Evolutionary conservation across 2,329 filamentous ascomycete species (phyloP).

Genomic region (Tolypocladium guangdongense): DNA sequence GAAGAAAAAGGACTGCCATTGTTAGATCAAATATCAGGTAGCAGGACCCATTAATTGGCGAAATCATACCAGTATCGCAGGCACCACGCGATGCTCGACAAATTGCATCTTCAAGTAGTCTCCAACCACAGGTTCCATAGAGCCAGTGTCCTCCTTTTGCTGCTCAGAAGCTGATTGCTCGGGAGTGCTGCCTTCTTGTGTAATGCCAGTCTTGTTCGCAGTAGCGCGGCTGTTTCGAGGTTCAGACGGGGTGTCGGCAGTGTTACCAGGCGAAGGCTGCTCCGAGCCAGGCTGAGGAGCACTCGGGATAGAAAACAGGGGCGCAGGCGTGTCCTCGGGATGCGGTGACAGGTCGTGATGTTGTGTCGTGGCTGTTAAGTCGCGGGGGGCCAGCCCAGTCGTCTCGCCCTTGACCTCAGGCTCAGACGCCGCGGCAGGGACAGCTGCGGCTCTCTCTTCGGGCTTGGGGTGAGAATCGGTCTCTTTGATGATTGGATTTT

Average conservation of each 20-base stretch:
- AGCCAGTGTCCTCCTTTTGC: conserved; percentile 3
- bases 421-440: background rate
- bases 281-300: background rate
- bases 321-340: conserved; percentile 57
- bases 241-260: conserved; percentile 2
- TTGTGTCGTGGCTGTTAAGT: conserved; percentile 6
- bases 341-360: conserved; percentile 35
- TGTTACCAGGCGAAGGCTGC: background rate
- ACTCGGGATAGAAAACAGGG: conserved; percentile 32
- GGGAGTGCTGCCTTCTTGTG: conserved; percentile 1
- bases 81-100: conserved; percentile 86
- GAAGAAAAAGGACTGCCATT: conserved; percentile 81
- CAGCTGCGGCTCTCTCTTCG: background rate
- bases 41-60: background rate
- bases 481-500: background rate
- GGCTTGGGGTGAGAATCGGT: background rate
- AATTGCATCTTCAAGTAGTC: conserved; percentile 95
- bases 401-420: conserved; percentile 8
- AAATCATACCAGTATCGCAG: conserved; percentile 74
- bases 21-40: conserved; percentile 1
- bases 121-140: conserved; percentile 65
- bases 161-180: conserved; percentile 3
- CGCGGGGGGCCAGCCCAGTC: conserved; percentile 3
- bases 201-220: conserved; percentile 1
- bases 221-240: conserved; percentile 2